phyloP scores from a whole-genome alignment of 805 yeast species.

The Saccharomycopsis sp. region DNA sequence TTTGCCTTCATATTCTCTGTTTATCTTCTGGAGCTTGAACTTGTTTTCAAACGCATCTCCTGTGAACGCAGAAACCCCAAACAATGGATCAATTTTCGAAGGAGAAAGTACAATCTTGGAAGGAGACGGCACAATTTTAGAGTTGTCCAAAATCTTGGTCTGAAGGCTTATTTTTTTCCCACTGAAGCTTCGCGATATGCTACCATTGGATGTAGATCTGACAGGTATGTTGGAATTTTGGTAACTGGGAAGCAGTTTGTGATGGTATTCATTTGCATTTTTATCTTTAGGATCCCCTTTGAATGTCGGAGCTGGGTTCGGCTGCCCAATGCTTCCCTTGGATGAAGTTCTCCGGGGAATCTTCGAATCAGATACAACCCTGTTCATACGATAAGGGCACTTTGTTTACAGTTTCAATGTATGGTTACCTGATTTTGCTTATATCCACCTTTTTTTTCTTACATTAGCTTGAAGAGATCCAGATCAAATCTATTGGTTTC shows the following conservation, averaged over 20 bases:
- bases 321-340: not conserved
- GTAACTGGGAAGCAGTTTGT: not conserved
- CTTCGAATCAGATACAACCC: slow-evolving; percentile 4
- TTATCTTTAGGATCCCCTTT: slow-evolving; percentile 1
- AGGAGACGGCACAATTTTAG: not conserved
- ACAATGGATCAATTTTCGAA: too few relatives aligned
- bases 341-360: slow-evolving; percentile 11
- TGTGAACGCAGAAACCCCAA: too few relatives aligned
- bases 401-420: too few relatives aligned
- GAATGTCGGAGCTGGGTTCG: not conserved
- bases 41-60: slow-evolving; percentile 11
- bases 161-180: not conserved
- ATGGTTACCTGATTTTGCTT: too few relatives aligned
- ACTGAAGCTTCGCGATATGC: too few relatives aligned
- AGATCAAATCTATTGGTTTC: too few relatives aligned
- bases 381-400: too few relatives aligned
- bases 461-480: too few relatives aligned
- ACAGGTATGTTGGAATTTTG: too few relatives aligned
- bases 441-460: too few relatives aligned
- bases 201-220: too few relatives aligned
- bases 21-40: slow-evolving; percentile 19
- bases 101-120: too few relatives aligned
- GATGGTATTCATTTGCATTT: not conserved
- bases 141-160: not conserved
- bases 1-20: slow-evolving; percentile 17